Conservation (phyloP, 768 basidiomycete species). For the Leccinum olivaceopallidum region DNA sequence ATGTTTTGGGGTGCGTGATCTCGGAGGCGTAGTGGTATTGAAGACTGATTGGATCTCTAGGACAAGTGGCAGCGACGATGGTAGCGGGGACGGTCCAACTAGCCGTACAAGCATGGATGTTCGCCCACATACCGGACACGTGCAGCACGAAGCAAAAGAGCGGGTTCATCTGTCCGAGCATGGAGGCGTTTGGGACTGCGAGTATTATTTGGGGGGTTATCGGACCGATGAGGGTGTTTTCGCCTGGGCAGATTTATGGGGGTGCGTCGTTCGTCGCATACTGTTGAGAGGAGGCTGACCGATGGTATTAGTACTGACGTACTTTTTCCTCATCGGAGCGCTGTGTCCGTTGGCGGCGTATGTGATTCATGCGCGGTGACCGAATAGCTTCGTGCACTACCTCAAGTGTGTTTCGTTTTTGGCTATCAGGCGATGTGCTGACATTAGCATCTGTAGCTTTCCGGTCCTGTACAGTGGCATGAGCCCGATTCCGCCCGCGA, state of each 20-base stretch:
- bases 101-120: slow-evolving; percentile 66
- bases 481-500: slow-evolving; percentile 59
- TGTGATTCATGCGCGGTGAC: slow-evolving; percentile 56
- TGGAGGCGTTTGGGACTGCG: slow-evolving; percentile 77
- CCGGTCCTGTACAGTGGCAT: background rate
- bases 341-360: slow-evolving; percentile 58
- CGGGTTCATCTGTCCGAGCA: slow-evolving; percentile 69
- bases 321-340: slow-evolving; percentile 83
- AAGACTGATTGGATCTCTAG: slow-evolving; percentile 2
- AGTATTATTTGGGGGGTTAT: slow-evolving; percentile 83
- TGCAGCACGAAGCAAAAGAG: slow-evolving; percentile 34
- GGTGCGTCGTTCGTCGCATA: slow-evolving; percentile 20
- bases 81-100: slow-evolving; percentile 71
- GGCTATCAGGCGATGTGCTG: background rate
- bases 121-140: slow-evolving; percentile 39
- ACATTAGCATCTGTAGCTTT: background rate
- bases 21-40: too few relatives aligned
- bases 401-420: slow-evolving; percentile 50
- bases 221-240: slow-evolving; percentile 71
- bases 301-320: slow-evolving; percentile 38
- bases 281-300: too few relatives aligned
- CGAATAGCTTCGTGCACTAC: slow-evolving; percentile 59
- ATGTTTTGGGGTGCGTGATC: slow-evolving; percentile 56
- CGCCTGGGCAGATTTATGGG: slow-evolving; percentile 60
- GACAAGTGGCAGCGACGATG: slow-evolving; percentile 61